Base-by-base conservation (phyloP, 352 stramenopile species). In the Pythium utonaiense region DNA sequence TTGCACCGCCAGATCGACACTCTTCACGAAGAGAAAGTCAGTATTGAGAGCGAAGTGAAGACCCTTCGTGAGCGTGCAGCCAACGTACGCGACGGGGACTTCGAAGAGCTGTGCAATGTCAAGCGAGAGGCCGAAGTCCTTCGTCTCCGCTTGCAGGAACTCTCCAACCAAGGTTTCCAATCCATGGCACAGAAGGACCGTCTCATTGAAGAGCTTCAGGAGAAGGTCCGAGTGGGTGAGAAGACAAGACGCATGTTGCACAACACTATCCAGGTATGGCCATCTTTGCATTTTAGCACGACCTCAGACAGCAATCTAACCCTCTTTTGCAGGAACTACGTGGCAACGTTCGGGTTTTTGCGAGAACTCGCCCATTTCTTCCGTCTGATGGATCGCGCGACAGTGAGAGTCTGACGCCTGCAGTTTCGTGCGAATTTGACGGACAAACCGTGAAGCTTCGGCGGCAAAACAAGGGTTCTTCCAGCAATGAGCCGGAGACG, bases 291-390 rank as follows among this genome's bases (percentile, higher is more conserved):
- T n/a, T n/a, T n/a, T n/a, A n/a, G n/a, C n/a, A n/a, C n/a, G n/a
- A n/a, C n/a, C n/a, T n/a, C n/a, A n/a, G n/a, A n/a, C n/a, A n/a
- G n/a, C n/a, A n/a, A n/a, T n/a, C n/a, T n/a, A n/a, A n/a, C n/a
- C n/a, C n/a, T 44, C 7, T 4, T 38, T 48, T 14, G 6, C 19
- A 69, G 86, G 97, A 99, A 69, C 77, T 99, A 22, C 88, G 97
- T 49, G 98, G 97, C 55, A 99, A 99, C 63, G 96, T 99, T 52
- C 86, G 98, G 52, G 97, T 99, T 2, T 99, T 98, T 74, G 95
- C 91, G 1, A 81, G 96, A 57, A 96, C 98, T 44, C 80, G 96
- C 14, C 96, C 95, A 10, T 92, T 97, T 63, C 64, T 97, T 10
- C 78, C 86, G 16, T 89, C 81, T 1, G 92, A 97, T 60, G 69